phyloP scores from a whole-genome alignment of 495 filamentous ascomycete species.

The Podospora anserina region DNA sequence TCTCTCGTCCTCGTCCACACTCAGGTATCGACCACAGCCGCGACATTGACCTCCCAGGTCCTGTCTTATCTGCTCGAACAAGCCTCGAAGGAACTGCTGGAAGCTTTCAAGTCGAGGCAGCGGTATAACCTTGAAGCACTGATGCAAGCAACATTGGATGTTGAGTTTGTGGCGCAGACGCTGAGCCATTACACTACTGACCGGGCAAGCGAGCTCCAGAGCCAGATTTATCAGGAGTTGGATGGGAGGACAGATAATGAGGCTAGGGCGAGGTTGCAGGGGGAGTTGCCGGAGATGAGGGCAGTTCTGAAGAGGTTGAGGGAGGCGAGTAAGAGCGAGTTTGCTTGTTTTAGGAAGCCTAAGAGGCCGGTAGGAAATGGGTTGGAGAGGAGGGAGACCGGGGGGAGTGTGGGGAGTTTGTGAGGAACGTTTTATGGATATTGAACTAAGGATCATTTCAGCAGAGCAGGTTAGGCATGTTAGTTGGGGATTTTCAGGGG shows the following conservation, averaged over 20 bases:
- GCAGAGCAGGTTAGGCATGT: not conserved
- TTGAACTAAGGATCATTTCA: not conserved
- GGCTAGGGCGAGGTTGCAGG: slow-evolving; percentile 72
- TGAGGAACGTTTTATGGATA: not conserved
- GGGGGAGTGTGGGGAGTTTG: slow-evolving; percentile 21
- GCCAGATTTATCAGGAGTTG: slow-evolving; percentile 82
- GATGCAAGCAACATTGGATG: slow-evolving; percentile 95
- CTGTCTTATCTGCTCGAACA: slow-evolving; percentile 78
- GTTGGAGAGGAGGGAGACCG: slow-evolving; percentile 28
- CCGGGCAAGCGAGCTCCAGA: slow-evolving; percentile 72
- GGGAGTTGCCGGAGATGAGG: slow-evolving; percentile 85
- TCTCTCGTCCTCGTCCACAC: slow-evolving; percentile 83
- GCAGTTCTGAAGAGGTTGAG: slow-evolving; percentile 75
- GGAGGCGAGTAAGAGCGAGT: slow-evolving; percentile 80
- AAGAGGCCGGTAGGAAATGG: slow-evolving; percentile 20
- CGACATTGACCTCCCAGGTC: slow-evolving; percentile 66
- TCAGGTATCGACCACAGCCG: slow-evolving; percentile 79
- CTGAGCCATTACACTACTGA: slow-evolving; percentile 82
- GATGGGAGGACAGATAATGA: slow-evolving; percentile 84
- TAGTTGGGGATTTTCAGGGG: not conserved
- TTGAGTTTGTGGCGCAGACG: slow-evolving; percentile 94
- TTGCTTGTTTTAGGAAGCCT: slow-evolving; percentile 70
- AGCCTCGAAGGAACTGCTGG: slow-evolving; percentile 65
- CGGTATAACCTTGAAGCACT: slow-evolving; percentile 73
- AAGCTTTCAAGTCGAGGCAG: slow-evolving; percentile 62